Base-by-base conservation (phyloP, 1,139 yeast genomes). In the Candida gigantensis region DNA sequence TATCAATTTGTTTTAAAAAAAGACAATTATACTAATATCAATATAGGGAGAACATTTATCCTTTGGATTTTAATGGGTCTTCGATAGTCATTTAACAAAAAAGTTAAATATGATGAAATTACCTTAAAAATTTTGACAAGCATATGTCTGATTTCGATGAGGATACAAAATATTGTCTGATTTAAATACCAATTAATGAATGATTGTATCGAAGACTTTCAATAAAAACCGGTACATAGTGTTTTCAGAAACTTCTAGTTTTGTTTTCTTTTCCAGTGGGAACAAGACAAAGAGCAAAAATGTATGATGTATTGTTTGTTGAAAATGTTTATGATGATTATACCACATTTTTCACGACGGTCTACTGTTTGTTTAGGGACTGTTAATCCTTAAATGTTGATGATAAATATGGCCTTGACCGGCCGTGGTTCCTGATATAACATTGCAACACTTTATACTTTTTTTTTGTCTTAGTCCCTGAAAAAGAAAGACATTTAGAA, bases 261-360 rank as follows among this genome's bases (percentile, higher is more conserved):
- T n/a, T 28, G 13, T 17, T 17, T 27, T 31, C 28, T 14, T 19
- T 30, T 18, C 20, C n/a, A n/a, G n/a, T n/a, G n/a, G n/a, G n/a
- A n/a, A n/a, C n/a, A n/a, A n/a, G n/a, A n/a, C n/a, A n/a, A n/a
- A n/a, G n/a, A n/a, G n/a, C n/a, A n/a, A n/a, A n/a, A n/a, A n/a
- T n/a, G n/a, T n/a, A n/a, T n/a, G n/a, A n/a, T n/a, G n/a, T n/a
- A n/a, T 19, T 16, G 9, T 23, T 25, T 30, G n/a, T 14, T 14
- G 12, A 6, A 8, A 24, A 28, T 62, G 84, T 84, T 82, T 75
- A 89, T 89, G 97, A 87, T 84, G 94, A 83, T 70, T 72, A 68
- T 66, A 85, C 92, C 87, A 86, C 78, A 72, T 82, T 63, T 60
- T 50, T 90, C 97, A 90, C 97, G 97, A 90, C 97, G 97, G 97